Base-by-base conservation (phyloP, 78 protist genomes). In the Protostelium mycophagum region DNA sequence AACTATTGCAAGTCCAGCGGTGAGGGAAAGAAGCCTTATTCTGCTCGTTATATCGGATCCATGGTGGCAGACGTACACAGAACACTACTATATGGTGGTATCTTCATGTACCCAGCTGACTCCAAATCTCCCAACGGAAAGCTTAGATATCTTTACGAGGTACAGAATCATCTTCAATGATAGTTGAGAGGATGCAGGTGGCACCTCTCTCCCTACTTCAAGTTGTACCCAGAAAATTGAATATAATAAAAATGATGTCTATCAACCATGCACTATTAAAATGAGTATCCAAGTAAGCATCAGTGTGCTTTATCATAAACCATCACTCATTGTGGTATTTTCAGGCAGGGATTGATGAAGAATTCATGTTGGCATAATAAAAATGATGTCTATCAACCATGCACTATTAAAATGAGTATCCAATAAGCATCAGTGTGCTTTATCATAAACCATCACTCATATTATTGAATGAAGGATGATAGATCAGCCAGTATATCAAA, bases 31-130 rank as follows among this genome's bases (percentile, higher is more conserved):
- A 31, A 89, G 83, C 94, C 92, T 28, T 97, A 93, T 37, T 91
- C 97, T 0, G 37, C 92, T 25, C 91, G 99, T 51, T 98, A 98
- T 90, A 93, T 98, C 23, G 99, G 99, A n/a, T 36, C 90, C 38
- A 96, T 98, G 99, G 99, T 98, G 5, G 97, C 97, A 63, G 99
- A 98, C 83, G 94, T 98, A 28, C 99, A 98, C 95, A 92, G 99
- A 38, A 98, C 99, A 0, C 91, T 98, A 28, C 92, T 98, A 34
- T 96, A 98, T 89, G 99, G 99, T 0, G 99, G 99, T 84, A 91
- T 98, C 86, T 98, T 97, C 89, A 87, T 96, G 96, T 98, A 97
- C 91, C 99, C 99, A 29, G 98, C 92, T 0, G 98, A 97, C 91
- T 84, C 92, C 25, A 92, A 92, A 39, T 92, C 94, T 39, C 94